These are phyloP conservation scores for Penicillium digitatum DNA, from an alignment of 2,329 filamentous ascomycete species.

Conservation along the genomic window DNA sequence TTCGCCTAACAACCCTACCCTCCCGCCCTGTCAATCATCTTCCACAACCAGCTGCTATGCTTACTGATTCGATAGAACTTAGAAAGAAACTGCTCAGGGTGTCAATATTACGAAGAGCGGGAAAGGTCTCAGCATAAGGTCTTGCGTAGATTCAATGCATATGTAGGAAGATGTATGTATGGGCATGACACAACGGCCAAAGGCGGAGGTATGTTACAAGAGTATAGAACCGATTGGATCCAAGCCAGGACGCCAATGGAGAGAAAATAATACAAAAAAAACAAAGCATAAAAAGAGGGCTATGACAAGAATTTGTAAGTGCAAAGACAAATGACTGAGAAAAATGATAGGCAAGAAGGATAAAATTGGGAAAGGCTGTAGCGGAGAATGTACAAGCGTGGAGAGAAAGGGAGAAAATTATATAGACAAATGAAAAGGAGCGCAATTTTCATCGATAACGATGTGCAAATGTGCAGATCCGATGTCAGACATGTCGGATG, in stretches of 20 bases:
- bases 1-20: background rate
- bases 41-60: background rate
- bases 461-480: constrained; percentile 7
- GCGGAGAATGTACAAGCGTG: constrained; percentile 26
- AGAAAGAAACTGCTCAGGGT: too few relatives aligned
- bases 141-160: background rate
- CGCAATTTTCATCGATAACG: constrained; percentile 20
- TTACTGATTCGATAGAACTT: too few relatives aligned
- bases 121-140: background rate
- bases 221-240: constrained; percentile 21
- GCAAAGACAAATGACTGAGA: constrained; percentile 3
- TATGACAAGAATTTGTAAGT: constrained; percentile 11
- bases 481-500: constrained; percentile 6
- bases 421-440: constrained; percentile 24
- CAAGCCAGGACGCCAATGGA: constrained; percentile 21
- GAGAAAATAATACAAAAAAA: constrained; percentile 23
- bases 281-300: background rate
- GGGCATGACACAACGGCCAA: constrained; percentile 17
- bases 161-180: constrained; percentile 22
- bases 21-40: background rate
- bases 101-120: background rate
- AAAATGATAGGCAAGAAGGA: constrained; percentile 13
- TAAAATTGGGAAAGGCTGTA: constrained; percentile 10
- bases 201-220: constrained; percentile 34
- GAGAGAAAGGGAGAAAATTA: constrained; percentile 3